phyloP scores from a whole-genome alignment of 345 rosid species.

The Hevea brasiliensis region DNA sequence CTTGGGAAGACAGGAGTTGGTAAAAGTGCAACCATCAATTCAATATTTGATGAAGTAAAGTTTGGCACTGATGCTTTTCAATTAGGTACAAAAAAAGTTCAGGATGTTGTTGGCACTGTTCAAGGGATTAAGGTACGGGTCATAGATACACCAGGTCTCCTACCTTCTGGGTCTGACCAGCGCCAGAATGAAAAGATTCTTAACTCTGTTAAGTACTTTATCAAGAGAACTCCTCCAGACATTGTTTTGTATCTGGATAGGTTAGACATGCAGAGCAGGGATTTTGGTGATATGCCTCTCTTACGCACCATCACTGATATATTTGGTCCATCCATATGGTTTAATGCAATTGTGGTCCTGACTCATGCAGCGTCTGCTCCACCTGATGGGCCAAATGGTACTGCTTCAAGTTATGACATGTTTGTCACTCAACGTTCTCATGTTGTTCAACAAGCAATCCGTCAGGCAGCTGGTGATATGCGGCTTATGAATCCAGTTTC shows the following conservation, averaged over 20 bases:
- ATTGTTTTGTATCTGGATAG: slow-evolving; percentile 97
- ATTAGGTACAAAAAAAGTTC: slow-evolving; percentile 85
- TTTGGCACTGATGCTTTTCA: slow-evolving; percentile 90
- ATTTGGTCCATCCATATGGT: slow-evolving; percentile 96
- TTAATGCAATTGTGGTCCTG: slow-evolving; percentile 96
- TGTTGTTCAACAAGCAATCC: slow-evolving; percentile 94
- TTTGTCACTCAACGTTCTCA: slow-evolving; percentile 97
- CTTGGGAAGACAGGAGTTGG: slow-evolving; percentile 98
- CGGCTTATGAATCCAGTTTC: slow-evolving; percentile 98
- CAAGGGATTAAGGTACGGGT: slow-evolving; percentile 97
- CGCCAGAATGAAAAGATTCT: slow-evolving; percentile 89
- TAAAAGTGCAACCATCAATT: slow-evolving; percentile 97
- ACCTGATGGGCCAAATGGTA: slow-evolving; percentile 96
- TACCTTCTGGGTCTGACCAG: slow-evolving; percentile 93
- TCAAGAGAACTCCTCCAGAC: slow-evolving; percentile 90
- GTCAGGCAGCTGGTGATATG: slow-evolving; percentile 99
- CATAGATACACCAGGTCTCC: slow-evolving; percentile 97
- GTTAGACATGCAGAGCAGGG: slow-evolving; percentile 93
- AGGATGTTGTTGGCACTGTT: slow-evolving; percentile 92
- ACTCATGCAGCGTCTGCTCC: slow-evolving; percentile 99
- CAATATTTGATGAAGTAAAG: slow-evolving; percentile 89
- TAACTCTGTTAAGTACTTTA: slow-evolving; percentile 72
- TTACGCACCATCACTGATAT: slow-evolving; percentile 87
- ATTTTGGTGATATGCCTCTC: slow-evolving; percentile 91
- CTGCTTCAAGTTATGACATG: slow-evolving; percentile 92